Base-by-base conservation (phyloP, 139 green algal genomes). In the Picochlorum sp. region DNA sequence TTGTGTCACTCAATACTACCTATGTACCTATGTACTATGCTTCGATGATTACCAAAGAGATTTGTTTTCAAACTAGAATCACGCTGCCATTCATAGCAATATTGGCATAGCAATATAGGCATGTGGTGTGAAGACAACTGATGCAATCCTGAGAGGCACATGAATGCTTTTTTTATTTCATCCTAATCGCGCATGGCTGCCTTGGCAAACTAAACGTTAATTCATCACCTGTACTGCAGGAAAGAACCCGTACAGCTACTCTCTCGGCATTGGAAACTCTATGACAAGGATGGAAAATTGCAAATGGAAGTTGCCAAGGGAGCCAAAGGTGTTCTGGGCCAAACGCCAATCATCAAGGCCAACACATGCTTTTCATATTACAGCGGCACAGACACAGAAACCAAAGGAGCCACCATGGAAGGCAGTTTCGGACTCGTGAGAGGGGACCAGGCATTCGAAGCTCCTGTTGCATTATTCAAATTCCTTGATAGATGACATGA, bases 281-380 rank as follows among this genome's bases (percentile, higher is more conserved):
- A 47, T 15, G 45, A 73, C 56, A 24, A 8, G 8, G 4, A 34
- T 30, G 73, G 73, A 4, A 21, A 34, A 37, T 16, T 70, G 21
- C 13, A 69, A 14, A 24, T 45, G 0, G 68, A 79, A 45, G 69
- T 79, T 26, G 18, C 65, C n/a, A 56, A 30, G 45, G 58, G 71
- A 6, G 21, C 65, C 9, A 41, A 21, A 21, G 74, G 70, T 10
- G 70, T 81, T 21, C 65, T 81, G 11, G 74, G 74, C 16, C 69
- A 60, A 64, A 79, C 70, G 3, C 74, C 74, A 3, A 66, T 75
- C 6, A 30, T 81, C 21, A 73, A 81, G 54, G 71, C 74, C 3
- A 60, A 56, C 1, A 65, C 63, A 16, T 81, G 65, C 52, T 81
- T 81, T 45, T 23, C 65, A 23, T 80, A 77, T 44, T 73, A 70